phyloP scores from a whole-genome alignment of 495 filamentous ascomycete species.

The Podospora australis region DNA sequence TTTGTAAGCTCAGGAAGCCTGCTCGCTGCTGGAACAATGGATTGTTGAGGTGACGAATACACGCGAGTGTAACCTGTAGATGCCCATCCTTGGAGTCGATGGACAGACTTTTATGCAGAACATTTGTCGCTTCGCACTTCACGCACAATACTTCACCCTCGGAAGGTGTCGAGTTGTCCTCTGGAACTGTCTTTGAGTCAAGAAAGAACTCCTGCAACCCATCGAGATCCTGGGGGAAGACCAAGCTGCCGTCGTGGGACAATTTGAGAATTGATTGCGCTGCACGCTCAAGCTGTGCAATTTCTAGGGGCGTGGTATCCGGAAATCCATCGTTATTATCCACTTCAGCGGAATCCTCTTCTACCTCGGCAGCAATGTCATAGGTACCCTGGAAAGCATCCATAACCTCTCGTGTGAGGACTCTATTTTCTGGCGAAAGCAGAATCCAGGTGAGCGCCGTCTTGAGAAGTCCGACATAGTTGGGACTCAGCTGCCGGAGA shows the following conservation, averaged over 20 bases:
- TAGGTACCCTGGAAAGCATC: slow-evolving; percentile 20
- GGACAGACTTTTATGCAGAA: slow-evolving; percentile 1
- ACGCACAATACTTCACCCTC: slow-evolving; percentile 15
- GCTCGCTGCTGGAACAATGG: slow-evolving; percentile 17
- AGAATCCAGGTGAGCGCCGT: slow-evolving; percentile 21
- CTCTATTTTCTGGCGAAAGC: slow-evolving; percentile 2
- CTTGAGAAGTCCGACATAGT: slow-evolving; percentile 21
- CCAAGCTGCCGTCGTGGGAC: neutral
- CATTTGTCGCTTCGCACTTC: slow-evolving; percentile 9
- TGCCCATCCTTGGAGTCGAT: slow-evolving; percentile 16
- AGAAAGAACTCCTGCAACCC: slow-evolving; percentile 14
- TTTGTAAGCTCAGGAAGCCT: slow-evolving; percentile 2
- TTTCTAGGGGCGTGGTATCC: slow-evolving; percentile 6
- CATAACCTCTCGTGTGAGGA: slow-evolving; percentile 17
- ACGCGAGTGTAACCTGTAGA: slow-evolving; percentile 16
- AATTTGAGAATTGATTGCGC: slow-evolving; percentile 14
- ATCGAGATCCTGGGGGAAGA: neutral
- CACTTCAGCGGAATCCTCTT: neutral
- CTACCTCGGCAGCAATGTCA: neutral
- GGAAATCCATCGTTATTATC: slow-evolving; percentile 6
- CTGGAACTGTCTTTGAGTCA: neutral
- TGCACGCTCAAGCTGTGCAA: slow-evolving; percentile 16
- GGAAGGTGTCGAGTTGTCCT: slow-evolving; percentile 1
- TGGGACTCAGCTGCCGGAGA: slow-evolving; percentile 17
- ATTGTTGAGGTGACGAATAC: slow-evolving; percentile 23